These are phyloP conservation scores for Astrephomene gubernaculifera DNA, from an alignment of 139 green algal genomes.

Conservation along the genomic window DNA sequence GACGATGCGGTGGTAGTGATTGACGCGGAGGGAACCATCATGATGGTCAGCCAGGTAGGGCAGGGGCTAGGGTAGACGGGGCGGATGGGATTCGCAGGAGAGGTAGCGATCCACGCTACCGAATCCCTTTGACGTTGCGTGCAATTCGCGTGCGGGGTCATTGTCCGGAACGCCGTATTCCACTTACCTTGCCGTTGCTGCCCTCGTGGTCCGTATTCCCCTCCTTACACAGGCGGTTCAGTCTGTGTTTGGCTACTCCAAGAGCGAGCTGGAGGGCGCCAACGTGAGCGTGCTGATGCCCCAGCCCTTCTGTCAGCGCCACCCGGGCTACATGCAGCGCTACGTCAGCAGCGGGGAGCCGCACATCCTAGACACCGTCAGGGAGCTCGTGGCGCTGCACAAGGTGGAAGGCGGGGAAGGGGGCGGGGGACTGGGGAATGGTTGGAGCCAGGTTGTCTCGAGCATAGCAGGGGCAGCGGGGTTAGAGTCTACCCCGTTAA, in stretches of 20 bases:
- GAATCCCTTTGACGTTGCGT: neutral
- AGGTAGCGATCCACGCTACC: neutral
- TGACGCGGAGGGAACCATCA: conserved; percentile 46
- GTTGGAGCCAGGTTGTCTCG: neutral
- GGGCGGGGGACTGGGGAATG: neutral
- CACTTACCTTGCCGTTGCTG: neutral
- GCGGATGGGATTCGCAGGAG: no score
- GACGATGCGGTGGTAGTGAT: conserved; percentile 52
- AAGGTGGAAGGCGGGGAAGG: conserved; percentile 41
- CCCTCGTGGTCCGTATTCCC: neutral
- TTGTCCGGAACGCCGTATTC: neutral
- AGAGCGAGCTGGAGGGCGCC: conserved; percentile 45
- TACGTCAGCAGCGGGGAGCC: conserved; percentile 46
- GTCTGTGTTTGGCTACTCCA: conserved; percentile 49
- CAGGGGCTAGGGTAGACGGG: no score
- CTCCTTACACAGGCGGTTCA: conserved; percentile 3
- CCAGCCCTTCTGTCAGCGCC: conserved; percentile 53
- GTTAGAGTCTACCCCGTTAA: no score
- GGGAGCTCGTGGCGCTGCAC: conserved; percentile 57
- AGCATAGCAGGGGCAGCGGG: no score
- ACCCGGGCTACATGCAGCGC: conserved; percentile 42
- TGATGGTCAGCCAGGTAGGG: conserved; percentile 48
- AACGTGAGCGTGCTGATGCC: conserved; percentile 55
- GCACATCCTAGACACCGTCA: conserved; percentile 57
- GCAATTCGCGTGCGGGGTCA: no score